Evolutionary conservation across 371 early-diverging fungal species (phyloP).

Genomic region (Parasitella parasitica): DNA sequence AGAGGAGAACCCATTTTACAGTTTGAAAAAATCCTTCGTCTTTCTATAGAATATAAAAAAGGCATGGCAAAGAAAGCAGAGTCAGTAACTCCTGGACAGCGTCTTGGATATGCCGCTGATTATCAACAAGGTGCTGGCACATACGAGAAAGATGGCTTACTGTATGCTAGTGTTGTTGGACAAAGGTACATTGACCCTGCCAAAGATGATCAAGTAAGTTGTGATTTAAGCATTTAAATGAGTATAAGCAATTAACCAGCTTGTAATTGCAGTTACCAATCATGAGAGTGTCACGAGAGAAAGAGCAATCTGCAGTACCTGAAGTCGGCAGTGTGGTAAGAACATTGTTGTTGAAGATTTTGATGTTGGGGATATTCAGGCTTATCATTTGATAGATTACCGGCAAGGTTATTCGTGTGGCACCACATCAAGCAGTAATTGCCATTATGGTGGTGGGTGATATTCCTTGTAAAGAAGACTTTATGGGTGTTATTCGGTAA

Average conservation of each 20-base stretch:
- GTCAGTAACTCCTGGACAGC: constrained; percentile 80
- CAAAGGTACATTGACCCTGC: constrained; percentile 40
- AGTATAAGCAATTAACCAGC: neutral
- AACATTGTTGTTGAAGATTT: neutral
- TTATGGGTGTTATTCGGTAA: constrained; percentile 87
- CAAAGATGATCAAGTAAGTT: constrained; percentile 39
- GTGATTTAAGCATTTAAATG: neutral
- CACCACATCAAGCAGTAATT: constrained; percentile 81
- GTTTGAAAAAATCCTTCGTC: neutral
- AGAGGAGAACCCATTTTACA: neutral
- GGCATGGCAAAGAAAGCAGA: constrained; percentile 20
- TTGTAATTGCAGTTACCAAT: constrained; percentile 46
- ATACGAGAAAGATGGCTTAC: constrained; percentile 72
- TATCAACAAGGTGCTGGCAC: constrained; percentile 75
- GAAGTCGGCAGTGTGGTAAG: constrained; percentile 79
- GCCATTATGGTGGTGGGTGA: constrained; percentile 88
- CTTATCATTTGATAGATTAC: constrained; percentile 49
- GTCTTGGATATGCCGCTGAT: constrained; percentile 75
- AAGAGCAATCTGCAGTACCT: constrained; percentile 78
- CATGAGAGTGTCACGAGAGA: constrained; percentile 67
- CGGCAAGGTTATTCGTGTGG: constrained; percentile 85
- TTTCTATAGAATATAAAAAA: neutral
- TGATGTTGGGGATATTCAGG: neutral
- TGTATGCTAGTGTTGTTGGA: constrained; percentile 85
- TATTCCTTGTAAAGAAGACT: constrained; percentile 86